phyloP scores from a whole-genome alignment of 805 yeast genomes.

The Candida gorgasii region DNA sequence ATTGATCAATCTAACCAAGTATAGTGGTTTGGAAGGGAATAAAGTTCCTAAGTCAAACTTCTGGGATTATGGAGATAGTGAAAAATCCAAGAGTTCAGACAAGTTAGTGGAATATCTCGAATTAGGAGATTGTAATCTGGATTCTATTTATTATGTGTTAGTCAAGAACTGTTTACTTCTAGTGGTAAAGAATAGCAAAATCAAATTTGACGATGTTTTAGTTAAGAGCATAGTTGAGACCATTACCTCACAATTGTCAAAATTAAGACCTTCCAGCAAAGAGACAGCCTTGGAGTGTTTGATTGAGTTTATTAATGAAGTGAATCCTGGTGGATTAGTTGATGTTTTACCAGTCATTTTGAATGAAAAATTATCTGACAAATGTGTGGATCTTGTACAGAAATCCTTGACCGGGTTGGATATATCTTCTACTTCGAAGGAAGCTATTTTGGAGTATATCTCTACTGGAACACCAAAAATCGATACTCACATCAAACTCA shows the following conservation, averaged over 20 bases:
- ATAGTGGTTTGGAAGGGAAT: constrained; percentile 17
- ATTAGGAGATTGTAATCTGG: constrained; percentile 56
- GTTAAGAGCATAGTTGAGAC: constrained; percentile 13
- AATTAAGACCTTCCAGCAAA: constrained; percentile 19
- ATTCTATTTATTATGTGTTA: constrained; percentile 47
- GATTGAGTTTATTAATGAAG: constrained; percentile 2
- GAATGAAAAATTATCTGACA: constrained; percentile 1
- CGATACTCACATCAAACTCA: background rate
- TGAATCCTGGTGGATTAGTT: constrained; percentile 15
- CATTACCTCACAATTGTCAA: constrained; percentile 19
- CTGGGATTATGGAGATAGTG: constrained; percentile 46
- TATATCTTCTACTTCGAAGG: background rate
- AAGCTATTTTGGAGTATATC: constrained; percentile 2
- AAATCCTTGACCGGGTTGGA: too few relatives aligned
- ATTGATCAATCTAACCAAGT: constrained; percentile 40
- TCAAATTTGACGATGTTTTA: constrained; percentile 7
- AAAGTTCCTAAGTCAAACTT: constrained; percentile 46
- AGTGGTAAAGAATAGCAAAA: constrained; percentile 2
- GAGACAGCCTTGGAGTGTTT: constrained; percentile 22
- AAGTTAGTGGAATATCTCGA: constrained; percentile 48
- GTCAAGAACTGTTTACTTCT: constrained; percentile 23
- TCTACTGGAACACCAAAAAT: background rate
- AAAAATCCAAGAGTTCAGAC: constrained; percentile 22
- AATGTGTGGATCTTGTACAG: background rate
- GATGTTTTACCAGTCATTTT: background rate